Percentiles rank a stretch among this genome's conserved stretches.
Evolutionary conservation across 148 eudicot species (phyloP).

Genomic region (Amaranthus palmeri): DNA sequence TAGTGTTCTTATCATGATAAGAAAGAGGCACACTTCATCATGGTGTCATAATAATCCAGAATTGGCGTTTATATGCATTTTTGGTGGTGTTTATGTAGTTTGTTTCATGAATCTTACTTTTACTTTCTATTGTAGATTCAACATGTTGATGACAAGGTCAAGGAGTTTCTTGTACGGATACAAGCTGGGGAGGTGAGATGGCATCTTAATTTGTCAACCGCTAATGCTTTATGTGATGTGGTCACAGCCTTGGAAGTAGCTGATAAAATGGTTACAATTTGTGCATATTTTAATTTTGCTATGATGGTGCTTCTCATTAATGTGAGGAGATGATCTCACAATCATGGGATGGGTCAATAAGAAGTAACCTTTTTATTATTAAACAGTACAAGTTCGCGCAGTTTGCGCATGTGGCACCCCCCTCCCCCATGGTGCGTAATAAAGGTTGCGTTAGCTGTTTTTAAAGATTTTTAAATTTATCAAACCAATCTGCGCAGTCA

Average conservation of each 20-base stretch:
- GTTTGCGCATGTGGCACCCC: too few relatives aligned
- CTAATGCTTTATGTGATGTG: slow-evolving; percentile 6
- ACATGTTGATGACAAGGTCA: slow-evolving; percentile 53
- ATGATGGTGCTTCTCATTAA: neutral
- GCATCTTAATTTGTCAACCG: neutral
- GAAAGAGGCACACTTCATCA: neutral
- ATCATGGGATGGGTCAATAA: too few relatives aligned
- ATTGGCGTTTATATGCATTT: neutral
- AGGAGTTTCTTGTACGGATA: slow-evolving; percentile 51
- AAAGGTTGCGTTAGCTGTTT: too few relatives aligned
- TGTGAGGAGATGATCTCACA: neutral
- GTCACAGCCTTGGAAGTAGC: neutral
- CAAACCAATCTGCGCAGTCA: too few relatives aligned
- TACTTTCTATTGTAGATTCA: slow-evolving; percentile 43
- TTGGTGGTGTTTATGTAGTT: neutral
- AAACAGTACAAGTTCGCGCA: too few relatives aligned
- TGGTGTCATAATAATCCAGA: neutral
- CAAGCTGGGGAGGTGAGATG: slow-evolving; percentile 58
- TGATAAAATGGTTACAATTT: neutral
- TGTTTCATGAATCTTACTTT: neutral
- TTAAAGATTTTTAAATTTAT: too few relatives aligned
- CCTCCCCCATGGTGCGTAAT: too few relatives aligned
- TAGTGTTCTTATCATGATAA: neutral
- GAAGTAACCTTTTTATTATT: too few relatives aligned
- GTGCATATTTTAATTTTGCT: neutral